These are phyloP conservation scores for Ogataea paradorogensis DNA, from an alignment of 805 yeast genomes.

Conservation along the genomic window DNA sequence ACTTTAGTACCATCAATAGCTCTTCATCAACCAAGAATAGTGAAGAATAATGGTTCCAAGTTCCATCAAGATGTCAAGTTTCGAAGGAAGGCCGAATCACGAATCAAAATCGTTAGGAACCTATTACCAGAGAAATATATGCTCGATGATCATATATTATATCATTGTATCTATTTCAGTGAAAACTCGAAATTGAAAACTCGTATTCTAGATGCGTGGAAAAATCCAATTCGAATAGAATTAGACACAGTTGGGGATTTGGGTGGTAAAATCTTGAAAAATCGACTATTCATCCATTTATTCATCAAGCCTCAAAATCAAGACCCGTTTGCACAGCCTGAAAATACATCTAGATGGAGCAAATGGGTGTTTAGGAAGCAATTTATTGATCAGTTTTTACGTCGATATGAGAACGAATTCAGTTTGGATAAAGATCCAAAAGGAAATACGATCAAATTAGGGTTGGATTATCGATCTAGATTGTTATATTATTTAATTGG, in stretches of 20 bases:
- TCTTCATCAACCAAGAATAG: background rate
- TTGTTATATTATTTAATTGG: constrained; percentile 27
- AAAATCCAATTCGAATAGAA: constrained; percentile 9
- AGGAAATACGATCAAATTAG: constrained; percentile 19
- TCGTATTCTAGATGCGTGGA: constrained; percentile 6
- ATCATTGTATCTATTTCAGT: constrained; percentile 23
- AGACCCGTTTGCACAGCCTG: constrained; percentile 6
- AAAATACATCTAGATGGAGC: constrained; percentile 3
- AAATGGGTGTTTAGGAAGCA: constrained; percentile 11
- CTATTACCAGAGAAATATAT: constrained; percentile 25
- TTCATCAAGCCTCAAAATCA: constrained; percentile 4
- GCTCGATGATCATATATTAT: constrained; percentile 20
- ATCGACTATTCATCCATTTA: constrained; percentile 6
- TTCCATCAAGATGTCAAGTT: constrained; percentile 17
- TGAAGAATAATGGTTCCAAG: constrained; percentile 8
- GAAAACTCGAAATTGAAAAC: constrained; percentile 11
- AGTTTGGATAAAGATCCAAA: constrained; percentile 7
- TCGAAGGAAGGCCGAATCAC: constrained; percentile 23
- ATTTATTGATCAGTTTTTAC: constrained; percentile 25
- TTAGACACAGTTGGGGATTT: constrained; percentile 6
- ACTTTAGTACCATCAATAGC: constrained; percentile 10
- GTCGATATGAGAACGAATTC: constrained; percentile 8
- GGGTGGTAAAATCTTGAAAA: constrained; percentile 11
- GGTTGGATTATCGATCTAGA: constrained; percentile 17
- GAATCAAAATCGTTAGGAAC: constrained; percentile 20